phyloP scores from a whole-genome alignment of 805 yeast genomes.

The Starmerella roubikii region DNA sequence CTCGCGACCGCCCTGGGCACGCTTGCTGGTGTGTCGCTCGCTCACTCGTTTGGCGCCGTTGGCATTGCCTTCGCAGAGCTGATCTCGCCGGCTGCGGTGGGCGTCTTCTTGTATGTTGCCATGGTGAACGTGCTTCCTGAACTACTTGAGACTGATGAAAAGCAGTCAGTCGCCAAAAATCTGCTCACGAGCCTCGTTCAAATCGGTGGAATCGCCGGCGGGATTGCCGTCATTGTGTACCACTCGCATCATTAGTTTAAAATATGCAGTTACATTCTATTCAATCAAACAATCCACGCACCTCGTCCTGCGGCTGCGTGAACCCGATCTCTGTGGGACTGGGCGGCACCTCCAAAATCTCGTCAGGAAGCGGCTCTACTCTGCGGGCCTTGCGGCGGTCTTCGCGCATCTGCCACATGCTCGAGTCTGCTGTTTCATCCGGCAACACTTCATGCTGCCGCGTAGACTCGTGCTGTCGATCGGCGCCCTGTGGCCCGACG shows the following conservation, averaged over 20 bases:
- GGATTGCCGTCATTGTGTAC: constrained; percentile 43
- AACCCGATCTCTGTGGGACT: constrained; percentile 7
- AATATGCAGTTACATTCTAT: not conserved
- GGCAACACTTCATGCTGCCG: not conserved
- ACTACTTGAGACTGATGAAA: constrained; percentile 34
- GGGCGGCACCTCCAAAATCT: not conserved
- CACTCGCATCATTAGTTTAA: not conserved
- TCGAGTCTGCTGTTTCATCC: not conserved
- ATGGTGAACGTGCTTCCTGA: constrained; percentile 68
- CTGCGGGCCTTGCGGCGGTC: not conserved
- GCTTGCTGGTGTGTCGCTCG: constrained; percentile 43
- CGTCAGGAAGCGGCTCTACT: not conserved
- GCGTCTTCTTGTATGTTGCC: constrained; percentile 62
- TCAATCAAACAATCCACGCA: constrained; percentile 15
- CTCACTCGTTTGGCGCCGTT: constrained; percentile 24
- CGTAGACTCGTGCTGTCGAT: not conserved
- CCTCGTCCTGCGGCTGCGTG: constrained; percentile 7
- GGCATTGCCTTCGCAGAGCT: constrained; percentile 32
- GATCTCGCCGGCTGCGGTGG: constrained; percentile 60
- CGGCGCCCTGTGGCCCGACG: constrained; percentile 2
- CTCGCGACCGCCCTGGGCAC: constrained; percentile 53
- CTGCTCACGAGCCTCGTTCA: constrained; percentile 33
- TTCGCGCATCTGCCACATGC: not conserved
- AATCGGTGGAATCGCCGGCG: constrained; percentile 36
- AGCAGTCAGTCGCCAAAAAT: constrained; percentile 24